Conservation (phyloP, 2,329 filamentous ascomycete genomes). For the Uncinocarpus reesii region DNA sequence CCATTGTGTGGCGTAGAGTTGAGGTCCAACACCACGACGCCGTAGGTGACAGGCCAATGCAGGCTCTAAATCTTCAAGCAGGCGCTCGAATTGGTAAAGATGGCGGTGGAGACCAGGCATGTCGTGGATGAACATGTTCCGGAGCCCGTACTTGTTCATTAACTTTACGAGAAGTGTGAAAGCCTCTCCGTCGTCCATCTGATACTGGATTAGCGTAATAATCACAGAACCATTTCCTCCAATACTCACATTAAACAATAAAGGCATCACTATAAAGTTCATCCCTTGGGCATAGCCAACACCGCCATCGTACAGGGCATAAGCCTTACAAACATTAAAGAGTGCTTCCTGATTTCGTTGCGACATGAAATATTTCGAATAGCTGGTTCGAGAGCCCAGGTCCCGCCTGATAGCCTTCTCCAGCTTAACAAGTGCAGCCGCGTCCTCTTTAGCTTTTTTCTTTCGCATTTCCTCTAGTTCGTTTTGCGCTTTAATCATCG, state of each 20-base stretch:
- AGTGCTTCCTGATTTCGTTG: slow-evolving; percentile 86
- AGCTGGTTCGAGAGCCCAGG: slow-evolving; percentile 84
- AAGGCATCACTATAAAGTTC: slow-evolving; percentile 95
- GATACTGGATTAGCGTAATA: slow-evolving; percentile 10
- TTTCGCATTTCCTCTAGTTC: slow-evolving; percentile 57
- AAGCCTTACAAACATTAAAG: slow-evolving; percentile 94
- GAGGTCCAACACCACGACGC: slow-evolving; percentile 73
- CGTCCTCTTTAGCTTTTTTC: slow-evolving; percentile 69
- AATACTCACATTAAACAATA: slow-evolving; percentile 72
- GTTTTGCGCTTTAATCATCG: slow-evolving; percentile 55
- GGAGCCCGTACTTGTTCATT: slow-evolving; percentile 92
- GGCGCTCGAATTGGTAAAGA: slow-evolving; percentile 86
- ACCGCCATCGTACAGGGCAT: slow-evolving; percentile 85
- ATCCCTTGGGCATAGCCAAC: slow-evolving; percentile 98
- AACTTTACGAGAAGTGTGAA: slow-evolving; percentile 86
- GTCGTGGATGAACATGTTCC: slow-evolving; percentile 86
- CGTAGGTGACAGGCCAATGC: slow-evolving; percentile 90
- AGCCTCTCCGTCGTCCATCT: slow-evolving; percentile 95
- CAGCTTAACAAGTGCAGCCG: slow-evolving; percentile 62
- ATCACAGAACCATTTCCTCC: background rate
- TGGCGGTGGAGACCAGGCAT: slow-evolving; percentile 94
- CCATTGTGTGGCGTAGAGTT: slow-evolving; percentile 97
- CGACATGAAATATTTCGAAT: slow-evolving; percentile 87
- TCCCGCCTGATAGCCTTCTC: slow-evolving; percentile 89
- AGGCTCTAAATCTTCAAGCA: slow-evolving; percentile 88